These are phyloP conservation scores for Saccharomycopsis olivae DNA, from an alignment of 805 yeast species.

Conservation along the genomic window DNA sequence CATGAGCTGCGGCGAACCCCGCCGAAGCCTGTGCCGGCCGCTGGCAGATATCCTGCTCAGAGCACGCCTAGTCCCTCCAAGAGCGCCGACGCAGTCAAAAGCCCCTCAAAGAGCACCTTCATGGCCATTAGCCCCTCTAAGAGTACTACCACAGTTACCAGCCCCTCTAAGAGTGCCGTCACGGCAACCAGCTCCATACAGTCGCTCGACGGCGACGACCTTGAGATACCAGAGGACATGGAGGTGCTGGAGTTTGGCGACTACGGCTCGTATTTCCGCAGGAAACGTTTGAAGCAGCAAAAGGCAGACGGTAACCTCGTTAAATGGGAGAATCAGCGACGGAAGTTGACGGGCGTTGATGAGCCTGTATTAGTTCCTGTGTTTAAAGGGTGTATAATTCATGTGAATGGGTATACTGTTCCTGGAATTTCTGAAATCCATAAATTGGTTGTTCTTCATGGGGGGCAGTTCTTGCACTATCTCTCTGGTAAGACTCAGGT, in stretches of 20 bases:
- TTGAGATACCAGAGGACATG: constrained; percentile 2
- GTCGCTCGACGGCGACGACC: too few species aligned
- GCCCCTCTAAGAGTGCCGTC: too few species aligned
- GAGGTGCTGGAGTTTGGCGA: constrained; percentile 41
- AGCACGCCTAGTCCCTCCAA: neutral
- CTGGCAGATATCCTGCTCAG: neutral
- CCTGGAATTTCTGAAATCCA: constrained; percentile 74
- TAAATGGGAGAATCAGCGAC: constrained; percentile 36
- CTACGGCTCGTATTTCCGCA: constrained; percentile 50
- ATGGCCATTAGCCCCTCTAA: too few species aligned
- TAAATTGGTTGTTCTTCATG: constrained; percentile 59
- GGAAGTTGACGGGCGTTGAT: constrained; percentile 18
- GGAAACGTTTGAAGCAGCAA: constrained; percentile 55
- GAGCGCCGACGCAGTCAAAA: neutral
- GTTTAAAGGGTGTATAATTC: constrained; percentile 53
- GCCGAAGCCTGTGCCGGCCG: neutral
- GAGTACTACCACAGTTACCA: too few species aligned
- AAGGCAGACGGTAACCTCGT: constrained; percentile 39
- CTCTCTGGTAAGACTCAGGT: constrained; percentile 61
- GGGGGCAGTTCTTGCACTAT: constrained; percentile 68
- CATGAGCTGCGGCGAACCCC: neutral
- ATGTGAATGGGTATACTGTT: constrained; percentile 81
- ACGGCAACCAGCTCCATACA: too few species aligned
- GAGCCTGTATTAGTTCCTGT: constrained; percentile 23
- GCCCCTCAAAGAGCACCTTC: neutral